A percentile compares a stretch with the other conserved stretches of the same genome.
These are phyloP conservation scores for Rhizopus arrhizus DNA, from an alignment of 371 early-diverging fungal species.

Conservation along the genomic window DNA sequence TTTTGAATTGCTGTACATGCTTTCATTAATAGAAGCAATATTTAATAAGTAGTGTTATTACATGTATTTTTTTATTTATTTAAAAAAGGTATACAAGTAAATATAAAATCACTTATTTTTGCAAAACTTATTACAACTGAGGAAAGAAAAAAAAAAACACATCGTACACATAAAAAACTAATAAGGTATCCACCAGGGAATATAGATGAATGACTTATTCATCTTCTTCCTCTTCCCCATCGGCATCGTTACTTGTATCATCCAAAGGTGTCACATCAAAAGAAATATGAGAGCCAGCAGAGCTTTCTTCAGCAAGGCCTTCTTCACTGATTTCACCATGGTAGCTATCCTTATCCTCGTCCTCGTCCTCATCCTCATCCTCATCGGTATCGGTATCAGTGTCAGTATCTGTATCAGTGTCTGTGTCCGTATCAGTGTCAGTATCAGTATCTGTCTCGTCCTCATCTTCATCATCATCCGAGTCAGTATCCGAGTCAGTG, in stretches of 20 bases:
- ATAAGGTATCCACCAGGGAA: neutral
- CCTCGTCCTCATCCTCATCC: neutral
- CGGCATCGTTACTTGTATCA: constrained; percentile 3
- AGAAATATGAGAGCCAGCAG: too few relatives aligned
- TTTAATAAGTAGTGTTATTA: too few relatives aligned
- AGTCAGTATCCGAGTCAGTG: constrained; percentile 6
- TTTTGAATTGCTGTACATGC: too few relatives aligned
- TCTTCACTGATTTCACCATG: neutral
- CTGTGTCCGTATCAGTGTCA: neutral
- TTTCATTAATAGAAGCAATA: too few relatives aligned
- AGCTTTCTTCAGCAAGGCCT: neutral
- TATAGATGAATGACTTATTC: neutral
- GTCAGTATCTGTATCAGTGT: neutral
- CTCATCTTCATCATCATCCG: neutral
- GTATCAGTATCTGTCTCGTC: neutral
- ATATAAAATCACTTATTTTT: too few relatives aligned
- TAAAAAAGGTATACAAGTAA: too few relatives aligned
- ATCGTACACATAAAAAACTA: too few relatives aligned
- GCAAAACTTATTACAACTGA: too few relatives aligned
- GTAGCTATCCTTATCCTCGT: neutral
- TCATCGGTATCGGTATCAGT: neutral
- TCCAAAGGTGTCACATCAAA: neutral
- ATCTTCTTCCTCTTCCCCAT: constrained; percentile 17
- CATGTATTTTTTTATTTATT: too few relatives aligned
- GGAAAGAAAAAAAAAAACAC: constrained; percentile 1